Percentiles rank a stretch among this genome's conserved stretches.
Conservation (phyloP, 2,329 filamentous ascomycete genomes). For the Xylaria polymorpha region DNA sequence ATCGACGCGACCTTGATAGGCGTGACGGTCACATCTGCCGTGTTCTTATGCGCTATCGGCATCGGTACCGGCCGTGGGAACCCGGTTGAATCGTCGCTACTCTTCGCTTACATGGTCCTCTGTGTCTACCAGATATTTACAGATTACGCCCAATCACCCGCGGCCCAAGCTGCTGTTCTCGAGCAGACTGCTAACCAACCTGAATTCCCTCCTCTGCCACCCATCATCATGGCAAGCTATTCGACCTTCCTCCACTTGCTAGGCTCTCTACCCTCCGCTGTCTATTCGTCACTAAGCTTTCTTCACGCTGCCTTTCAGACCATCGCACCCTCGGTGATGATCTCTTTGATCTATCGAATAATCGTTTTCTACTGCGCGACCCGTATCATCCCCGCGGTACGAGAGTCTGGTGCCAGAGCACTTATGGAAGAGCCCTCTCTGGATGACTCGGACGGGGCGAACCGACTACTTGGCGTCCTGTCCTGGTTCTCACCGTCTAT, state of each 20-base stretch:
- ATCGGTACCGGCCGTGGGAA: slow-evolving; percentile 95
- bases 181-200: slow-evolving; percentile 69
- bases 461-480: slow-evolving; percentile 81
- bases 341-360: slow-evolving; percentile 91
- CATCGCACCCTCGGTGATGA: slow-evolving; percentile 94
- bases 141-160: slow-evolving; percentile 87
- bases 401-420: slow-evolving; percentile 84
- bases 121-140: slow-evolving; percentile 99
- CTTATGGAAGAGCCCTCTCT: slow-evolving; percentile 86
- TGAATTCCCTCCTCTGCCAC: slow-evolving; percentile 96
- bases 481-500: slow-evolving; percentile 97
- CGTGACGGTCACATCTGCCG: slow-evolving; percentile 88
- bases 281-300: slow-evolving; percentile 86
- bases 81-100: slow-evolving; percentile 90
- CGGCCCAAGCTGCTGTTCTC: slow-evolving; percentile 66
- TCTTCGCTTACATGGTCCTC: slow-evolving; percentile 98
- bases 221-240: slow-evolving; percentile 98
- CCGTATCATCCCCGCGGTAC: slow-evolving; percentile 92
- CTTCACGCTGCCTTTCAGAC: slow-evolving; percentile 93
- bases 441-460: slow-evolving; percentile 86
- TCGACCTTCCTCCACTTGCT: slow-evolving; percentile 88
- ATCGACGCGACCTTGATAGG: slow-evolving; percentile 93
- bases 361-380: slow-evolving; percentile 96
- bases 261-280: slow-evolving; percentile 82
- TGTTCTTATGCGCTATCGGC: slow-evolving; percentile 93